Evolutionary conservation across 495 filamentous ascomycete genomes (phyloP).

Genomic region (Neurospora pannonica): DNA sequence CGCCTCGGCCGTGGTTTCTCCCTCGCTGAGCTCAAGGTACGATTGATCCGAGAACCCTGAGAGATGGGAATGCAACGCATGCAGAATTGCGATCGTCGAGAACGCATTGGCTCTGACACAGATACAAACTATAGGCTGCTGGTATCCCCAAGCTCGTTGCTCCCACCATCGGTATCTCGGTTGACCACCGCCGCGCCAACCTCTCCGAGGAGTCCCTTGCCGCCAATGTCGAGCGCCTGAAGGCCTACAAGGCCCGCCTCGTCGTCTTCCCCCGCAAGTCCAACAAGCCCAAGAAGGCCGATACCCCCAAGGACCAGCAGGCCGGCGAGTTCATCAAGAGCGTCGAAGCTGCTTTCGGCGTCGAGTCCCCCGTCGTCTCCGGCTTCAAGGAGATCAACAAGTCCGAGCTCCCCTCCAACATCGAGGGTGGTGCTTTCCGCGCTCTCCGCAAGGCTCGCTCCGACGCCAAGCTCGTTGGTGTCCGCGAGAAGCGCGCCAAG

Average conservation of each 20-base stretch:
- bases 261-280: slow-evolving; percentile 96
- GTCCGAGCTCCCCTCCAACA: slow-evolving; percentile 62
- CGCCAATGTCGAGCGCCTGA: slow-evolving; percentile 89
- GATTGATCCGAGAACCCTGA: slow-evolving; percentile 8
- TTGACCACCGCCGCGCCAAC: slow-evolving; percentile 94
- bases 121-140: slow-evolving; percentile 57
- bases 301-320: slow-evolving; percentile 81
- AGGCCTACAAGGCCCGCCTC: slow-evolving; percentile 87
- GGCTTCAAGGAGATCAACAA: slow-evolving; percentile 72
- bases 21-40: slow-evolving; percentile 93
- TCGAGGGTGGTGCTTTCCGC: slow-evolving; percentile 74
- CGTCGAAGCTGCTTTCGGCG: slow-evolving; percentile 53
- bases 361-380: slow-evolving; percentile 50
- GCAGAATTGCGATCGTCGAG: not conserved
- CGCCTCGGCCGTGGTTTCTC: slow-evolving; percentile 96
- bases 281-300: slow-evolving; percentile 82
- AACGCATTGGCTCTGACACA: slow-evolving; percentile 7
- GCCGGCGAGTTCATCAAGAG: slow-evolving; percentile 53
- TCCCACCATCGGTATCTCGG: slow-evolving; percentile 89
- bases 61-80: not conserved
- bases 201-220: slow-evolving; percentile 87
- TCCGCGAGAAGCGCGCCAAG: slow-evolving; percentile 86
- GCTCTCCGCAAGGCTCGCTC: slow-evolving; percentile 76
- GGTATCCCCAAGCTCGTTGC: slow-evolving; percentile 92
- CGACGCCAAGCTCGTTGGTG: slow-evolving; percentile 71